Base-by-base conservation (phyloP, 2,329 filamentous ascomycete species). In the Phaeophleospora eucalypticola region DNA sequence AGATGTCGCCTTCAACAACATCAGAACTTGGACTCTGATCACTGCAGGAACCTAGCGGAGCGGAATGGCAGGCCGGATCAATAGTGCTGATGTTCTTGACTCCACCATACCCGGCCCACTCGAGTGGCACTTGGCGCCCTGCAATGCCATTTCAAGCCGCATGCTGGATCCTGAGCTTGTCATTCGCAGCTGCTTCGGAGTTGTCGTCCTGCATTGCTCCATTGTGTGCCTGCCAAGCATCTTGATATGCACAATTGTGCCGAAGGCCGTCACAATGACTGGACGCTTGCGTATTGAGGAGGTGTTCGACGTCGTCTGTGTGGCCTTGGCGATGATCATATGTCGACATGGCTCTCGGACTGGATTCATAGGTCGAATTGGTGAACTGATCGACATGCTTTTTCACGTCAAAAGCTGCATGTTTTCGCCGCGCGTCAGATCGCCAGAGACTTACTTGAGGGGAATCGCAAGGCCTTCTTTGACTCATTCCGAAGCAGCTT, bases 231-330 rank as follows among this genome's bases (percentile, higher is more conserved):
- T 48, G 49, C 29, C 48, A 51, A 51, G 73, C 71, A 24, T 70
- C 65, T 58, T 75, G 71, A 51, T 76, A 76, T 9, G 58, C 73
- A 46, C 71, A 77, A 56, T n/a, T n/a, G n/a, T 78, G 74, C 18
- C 76, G 67, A 20, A 79, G 63, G 0, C 76, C 76, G 53, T 80
- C 77, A 76, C 76, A 63, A 33, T 61, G 60, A 3, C 46, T 52
- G 8, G 51, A 54, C 14, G 47, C 45, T 27, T 53, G 53, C 10
- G 57, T 60, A 37, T 62, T 59, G 52, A 60, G 57, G 12, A 70
- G 70, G 69, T 78, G 77, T 20, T 74, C 66, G 62, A 83, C 80
- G 58, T 83, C 81, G 57, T 83, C 82, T 27, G 81, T 74, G 2
- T 68, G 65, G 9, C 72, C 65, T 75, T 74, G 2, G 68, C 48